Percentiles rank a stretch among this genome's conserved stretches.
These are phyloP conservation scores for Verticillium longisporum DNA, from an alignment of 2,329 filamentous ascomycete genomes.

Conservation along the genomic window DNA sequence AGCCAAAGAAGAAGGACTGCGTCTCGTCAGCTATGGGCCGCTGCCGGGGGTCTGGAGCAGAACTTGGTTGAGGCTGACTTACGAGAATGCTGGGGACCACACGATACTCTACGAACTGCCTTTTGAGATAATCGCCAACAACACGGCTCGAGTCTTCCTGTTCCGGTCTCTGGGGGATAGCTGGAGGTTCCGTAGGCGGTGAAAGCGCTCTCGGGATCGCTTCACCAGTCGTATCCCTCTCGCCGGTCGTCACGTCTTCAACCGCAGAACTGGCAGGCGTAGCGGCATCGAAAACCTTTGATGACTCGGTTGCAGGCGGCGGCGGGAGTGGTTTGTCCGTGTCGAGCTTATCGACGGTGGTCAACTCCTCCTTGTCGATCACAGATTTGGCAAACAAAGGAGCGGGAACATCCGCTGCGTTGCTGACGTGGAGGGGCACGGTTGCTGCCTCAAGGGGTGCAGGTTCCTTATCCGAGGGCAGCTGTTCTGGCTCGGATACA, in stretches of 20 bases:
- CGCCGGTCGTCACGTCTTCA: not conserved
- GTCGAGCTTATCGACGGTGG: not conserved
- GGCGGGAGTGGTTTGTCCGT: not conserved
- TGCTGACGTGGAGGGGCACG: slow-evolving; percentile 1
- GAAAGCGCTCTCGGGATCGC: not conserved
- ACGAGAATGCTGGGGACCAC: slow-evolving; percentile 95
- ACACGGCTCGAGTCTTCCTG: slow-evolving; percentile 50
- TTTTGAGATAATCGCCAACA: slow-evolving; percentile 90
- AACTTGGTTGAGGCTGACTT: slow-evolving; percentile 26
- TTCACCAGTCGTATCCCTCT: not conserved
- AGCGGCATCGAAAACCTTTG: slow-evolving; percentile 6
- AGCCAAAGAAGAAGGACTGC: slow-evolving; percentile 94
- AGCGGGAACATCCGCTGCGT: slow-evolving; percentile 59
- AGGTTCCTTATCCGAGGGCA: not conserved
- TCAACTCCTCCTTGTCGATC: not conserved
- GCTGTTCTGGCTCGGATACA: not conserved
- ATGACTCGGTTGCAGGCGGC: slow-evolving; percentile 3
- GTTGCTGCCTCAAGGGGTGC: not conserved
- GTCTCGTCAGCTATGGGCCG: not conserved
- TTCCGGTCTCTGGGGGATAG: slow-evolving; percentile 10
- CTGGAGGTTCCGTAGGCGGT: slow-evolving; percentile 9
- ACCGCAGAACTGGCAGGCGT: not conserved
- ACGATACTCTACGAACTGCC: slow-evolving; percentile 89
- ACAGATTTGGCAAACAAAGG: slow-evolving; percentile 50
- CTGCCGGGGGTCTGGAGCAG: not conserved